Evolutionary conservation across 768 basidiomycete species (phyloP), one percentile per base, ranked within the genome.

Genomic region (Pluteus cervinus): DNA sequence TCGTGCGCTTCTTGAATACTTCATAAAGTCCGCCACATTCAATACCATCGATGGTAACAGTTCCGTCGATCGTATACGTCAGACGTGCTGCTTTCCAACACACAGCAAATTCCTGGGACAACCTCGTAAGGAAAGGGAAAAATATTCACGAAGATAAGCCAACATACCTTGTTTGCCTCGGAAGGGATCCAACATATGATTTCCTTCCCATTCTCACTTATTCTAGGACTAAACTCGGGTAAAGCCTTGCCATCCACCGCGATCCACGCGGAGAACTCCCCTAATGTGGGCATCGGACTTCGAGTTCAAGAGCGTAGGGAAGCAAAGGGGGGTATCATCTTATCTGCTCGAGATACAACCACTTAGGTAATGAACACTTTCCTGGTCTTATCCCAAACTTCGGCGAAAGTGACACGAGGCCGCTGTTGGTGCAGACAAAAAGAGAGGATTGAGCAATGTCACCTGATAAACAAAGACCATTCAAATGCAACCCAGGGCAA

Each of bases 171-270:
- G 10, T 38, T 43, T 4, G 25, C 25, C 29, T 48, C 40, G 7
- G 47, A 45, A 1, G 47, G 34, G 32, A 48, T 45, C 47, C 47
- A 48, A 23, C 47, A 45, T 1, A 30, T 42, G 12, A 42, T 38
- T 18, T 37, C 28, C 20, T 37, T 47, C 23, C 32, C 35, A n/a
- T 26, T 15, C n/a, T 42, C 30, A 15, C 43, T 28, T 12, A 24
- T 11, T 24, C 42, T 29, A 20, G 37, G 12, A 4, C 22, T 37
- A 20, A 37, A 40, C 14, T 45, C 36, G 20, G 30, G 36, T 21
- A 42, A 18, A 3, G 10, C 33, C 5, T 6, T 23, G 7, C 20
- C 25, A 21, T 41, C 40, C 7, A 41, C 24, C 26, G 22, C 36
- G 26, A 41, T 36, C 1, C 17, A 8, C 4, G 40, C 40, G 0